Base-by-base conservation (phyloP, 148 eudicot species). In the Rhododendron mucronatum region DNA sequence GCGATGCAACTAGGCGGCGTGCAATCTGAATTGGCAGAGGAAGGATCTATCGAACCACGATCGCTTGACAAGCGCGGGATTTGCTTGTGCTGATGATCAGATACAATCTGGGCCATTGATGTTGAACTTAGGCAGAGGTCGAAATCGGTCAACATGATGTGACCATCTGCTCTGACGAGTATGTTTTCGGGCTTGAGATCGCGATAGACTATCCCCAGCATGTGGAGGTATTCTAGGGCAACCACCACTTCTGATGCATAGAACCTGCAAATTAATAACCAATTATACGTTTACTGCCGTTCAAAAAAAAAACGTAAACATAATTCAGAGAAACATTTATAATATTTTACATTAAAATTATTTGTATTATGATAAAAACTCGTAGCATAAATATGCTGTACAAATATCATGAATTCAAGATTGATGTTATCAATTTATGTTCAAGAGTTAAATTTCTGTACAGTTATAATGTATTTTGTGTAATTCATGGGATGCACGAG, bases 161-260 rank as follows among this genome's bases (percentile, higher is more conserved):
- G 92, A 51, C 93, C 94, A 21, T 91, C 94, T 3, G 89, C 87
- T 79, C 90, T 78, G 2, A 92, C 87, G 4, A 92, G 84, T 20
- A 92, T 88, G 48, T 92, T 92, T 85, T 92, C 94, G 12, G 94
- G 94, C 84, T 92, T 92, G 5, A 92, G 67, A 80, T 91, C 94
- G 1, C 93, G 87, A 67, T 91, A 92, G 20, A 92, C 84, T 7
- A 92, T 86, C 44, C 89, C 92, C 88, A 89, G 59, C 94, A 92
- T 91, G 85, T 90, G 94, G n/a, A 92, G 91, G 86, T 92, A 92
- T 75, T 92, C 94, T 3, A 92, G 86, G 16, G 94, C 94, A 67
- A 83, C 89, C 13, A 91, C 86, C 28, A 90, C 89, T 85, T 92
- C 94, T 20, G 92, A 89, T 82, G 93, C 91, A 75, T 91, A 91